Evolutionary conservation across 1,284 basidiomycete species (phyloP), one percentile per base, ranked within the genome.

Genomic region (Ceratorhiza oryzae-sativae): DNA sequence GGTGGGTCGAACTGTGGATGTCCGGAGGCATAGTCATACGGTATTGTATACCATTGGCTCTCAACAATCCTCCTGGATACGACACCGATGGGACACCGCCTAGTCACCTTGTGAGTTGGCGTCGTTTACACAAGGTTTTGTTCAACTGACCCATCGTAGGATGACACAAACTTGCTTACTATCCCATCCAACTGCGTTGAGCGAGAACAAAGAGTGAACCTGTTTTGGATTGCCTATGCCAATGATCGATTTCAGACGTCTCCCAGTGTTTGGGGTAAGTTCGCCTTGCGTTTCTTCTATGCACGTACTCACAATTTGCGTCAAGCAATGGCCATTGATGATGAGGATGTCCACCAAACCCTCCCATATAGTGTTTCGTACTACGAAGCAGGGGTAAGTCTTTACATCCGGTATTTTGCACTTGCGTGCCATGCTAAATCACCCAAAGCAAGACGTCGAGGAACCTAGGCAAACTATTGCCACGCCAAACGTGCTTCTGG

Each of bases 341-440:
- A 68, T 30, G 48, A 68, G n/a, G 63, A 68, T 42, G 41, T 68
- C n/a, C 63, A 68, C 45, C 63, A 68, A 68, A 36, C 30, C 18
- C 49, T 68, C 20, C 63, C 63, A 13, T 27, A 39, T 18, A 34
- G 10, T 5, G 49, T 68, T 25, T 55, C 51, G 25, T 39, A 56
- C 36, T 68, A 55, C 23, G 63, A 68, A 20, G 36, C 49, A 18
- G 63, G 63, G 13, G 63, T 68, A 56, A 56, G 23, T 68, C 30
- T 39, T 23, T 1, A 15, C 34, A 5, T 13, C 1, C 2, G 6
- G 1, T 10, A 23, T 10, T 25, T 20, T 3, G 23, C 3, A 39
- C n/a, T 23, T 9, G 12, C 3, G 23, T 27, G n/a, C n/a, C 25
- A 42, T 68, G 12, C 20, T 45, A 30, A 20, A 27, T 55, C 15